Evolutionary conservation across 148 eudicot species (phyloP).

Genomic region (Fagopyrum homotropicum): DNA sequence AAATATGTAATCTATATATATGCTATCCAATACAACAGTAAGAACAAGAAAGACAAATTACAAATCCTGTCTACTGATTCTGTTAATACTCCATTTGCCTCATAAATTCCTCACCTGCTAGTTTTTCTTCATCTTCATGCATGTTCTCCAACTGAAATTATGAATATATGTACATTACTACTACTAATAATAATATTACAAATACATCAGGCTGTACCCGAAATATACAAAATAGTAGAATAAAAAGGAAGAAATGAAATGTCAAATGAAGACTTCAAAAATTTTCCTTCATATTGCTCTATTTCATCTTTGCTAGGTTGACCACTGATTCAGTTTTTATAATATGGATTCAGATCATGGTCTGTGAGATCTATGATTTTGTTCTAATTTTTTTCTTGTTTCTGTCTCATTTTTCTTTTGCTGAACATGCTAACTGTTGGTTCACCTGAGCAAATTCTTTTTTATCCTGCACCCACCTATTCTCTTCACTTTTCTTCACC

Average conservation of each 20-base stretch:
- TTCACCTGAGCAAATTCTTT: not conserved
- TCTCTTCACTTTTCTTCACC: not conserved
- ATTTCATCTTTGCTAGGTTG: not conserved
- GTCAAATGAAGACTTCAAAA: not conserved
- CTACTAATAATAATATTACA: not conserved
- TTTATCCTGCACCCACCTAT: not conserved
- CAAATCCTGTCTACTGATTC: no score
- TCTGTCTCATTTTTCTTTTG: not conserved
- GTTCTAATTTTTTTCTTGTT: not conserved
- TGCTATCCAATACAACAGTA: no score
- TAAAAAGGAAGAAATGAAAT: not conserved
- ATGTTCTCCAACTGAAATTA: no score
- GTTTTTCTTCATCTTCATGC: no score
- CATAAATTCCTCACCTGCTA: no score
- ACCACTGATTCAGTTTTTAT: not conserved
- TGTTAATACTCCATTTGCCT: not conserved
- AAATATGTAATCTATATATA: no score
- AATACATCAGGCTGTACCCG: not conserved
- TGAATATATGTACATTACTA: no score
- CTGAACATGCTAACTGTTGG: not conserved
- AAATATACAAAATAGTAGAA: not conserved
- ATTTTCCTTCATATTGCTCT: not conserved
- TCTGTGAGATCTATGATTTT: not conserved
- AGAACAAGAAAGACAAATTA: no score
- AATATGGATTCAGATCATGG: not conserved